Evolutionary conservation across 2,329 filamentous ascomycete species (phyloP), one percentile per base, ranked within the genome.

Genomic region (Aureobasidium sp.): DNA sequence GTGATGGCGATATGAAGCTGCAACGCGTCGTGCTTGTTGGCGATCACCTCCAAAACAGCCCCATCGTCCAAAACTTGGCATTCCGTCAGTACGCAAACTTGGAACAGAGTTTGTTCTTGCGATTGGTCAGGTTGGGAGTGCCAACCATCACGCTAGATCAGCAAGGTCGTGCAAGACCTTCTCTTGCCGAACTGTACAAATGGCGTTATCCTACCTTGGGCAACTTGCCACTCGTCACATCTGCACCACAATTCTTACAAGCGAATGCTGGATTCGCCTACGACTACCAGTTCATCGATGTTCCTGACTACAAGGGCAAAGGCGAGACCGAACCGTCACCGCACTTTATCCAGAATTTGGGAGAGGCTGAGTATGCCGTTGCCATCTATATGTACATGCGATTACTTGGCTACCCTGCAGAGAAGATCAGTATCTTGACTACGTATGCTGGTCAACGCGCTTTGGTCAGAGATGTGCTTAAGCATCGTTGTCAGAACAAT

Each of bases 381-480:
- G 94, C 94, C 3, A 82, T 99, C 34, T 99, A 87, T 76, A 91
- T 96, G 77, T 99, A 97, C 73, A 97, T 99, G 94, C 87, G 94
- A 23, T 80, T 99, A 23, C 84, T 99, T 5, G 94, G 93, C 20
- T 99, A 99, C 68, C 90, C 94, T 5, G 89, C 90, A 4, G 77
- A 78, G 42, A 84, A 88, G 71, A 97, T 99, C 69, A 90, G 85
- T 53, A 96, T 99, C 64, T 80, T 99, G 61, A 89, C 92, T 2
- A 96, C 93, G 0, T 99, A 99, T 73, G 91, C 94, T 17, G 94
- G 94, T 3, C 94, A 99, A 73, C 83, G 87, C 63, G 91, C 92
- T 36, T 79, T 99, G 68, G 90, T 99, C 64, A 87, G 84, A 68
- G 93, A 99, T 74, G 91, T 99, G 3, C 77, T 99, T 57, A 79